phyloP scores from a whole-genome alignment of 192 early-diverging fungal genomes.

The Ambispora gerdemannii region DNA sequence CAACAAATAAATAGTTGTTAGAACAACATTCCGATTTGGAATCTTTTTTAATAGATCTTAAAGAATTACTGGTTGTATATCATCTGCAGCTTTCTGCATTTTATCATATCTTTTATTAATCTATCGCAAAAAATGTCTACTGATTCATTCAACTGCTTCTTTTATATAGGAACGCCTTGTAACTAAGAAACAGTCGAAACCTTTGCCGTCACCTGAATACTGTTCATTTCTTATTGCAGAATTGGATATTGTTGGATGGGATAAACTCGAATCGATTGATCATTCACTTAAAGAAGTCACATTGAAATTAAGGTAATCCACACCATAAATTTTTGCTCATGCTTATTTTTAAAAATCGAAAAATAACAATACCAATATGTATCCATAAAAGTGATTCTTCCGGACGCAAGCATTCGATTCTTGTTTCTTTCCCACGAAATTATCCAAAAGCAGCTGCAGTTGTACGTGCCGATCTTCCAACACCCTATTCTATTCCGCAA shows the following conservation, averaged over 20 bases:
- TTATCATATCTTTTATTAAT: background rate
- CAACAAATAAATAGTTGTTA: constrained; percentile 12
- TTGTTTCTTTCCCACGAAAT: background rate
- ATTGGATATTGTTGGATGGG: constrained; percentile 25
- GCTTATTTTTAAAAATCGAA: too few species aligned
- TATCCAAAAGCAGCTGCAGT: constrained; percentile 11
- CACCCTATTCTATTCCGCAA: background rate
- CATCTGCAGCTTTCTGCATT: background rate
- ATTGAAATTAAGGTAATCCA: constrained; percentile 18
- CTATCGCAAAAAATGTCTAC: background rate
- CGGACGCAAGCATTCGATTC: constrained; percentile 23
- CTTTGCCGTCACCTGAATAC: background rate
- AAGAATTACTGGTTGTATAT: constrained; percentile 31
- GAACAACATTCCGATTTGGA: constrained; percentile 22
- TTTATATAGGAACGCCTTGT: constrained; percentile 23
- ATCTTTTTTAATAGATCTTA: constrained; percentile 24
- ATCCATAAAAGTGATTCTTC: constrained; percentile 22
- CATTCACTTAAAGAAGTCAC: constrained; percentile 16
- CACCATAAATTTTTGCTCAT: too few species aligned
- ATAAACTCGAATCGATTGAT: constrained; percentile 26
- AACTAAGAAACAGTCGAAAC: constrained; percentile 12
- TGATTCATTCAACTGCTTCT: background rate
- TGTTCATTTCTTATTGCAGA: constrained; percentile 19
- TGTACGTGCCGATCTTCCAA: constrained; percentile 5
- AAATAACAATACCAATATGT: too few species aligned